These are phyloP conservation scores for Zizania palustris DNA, from an alignment of 202 grass and related monocot species.

Conservation along the genomic window DNA sequence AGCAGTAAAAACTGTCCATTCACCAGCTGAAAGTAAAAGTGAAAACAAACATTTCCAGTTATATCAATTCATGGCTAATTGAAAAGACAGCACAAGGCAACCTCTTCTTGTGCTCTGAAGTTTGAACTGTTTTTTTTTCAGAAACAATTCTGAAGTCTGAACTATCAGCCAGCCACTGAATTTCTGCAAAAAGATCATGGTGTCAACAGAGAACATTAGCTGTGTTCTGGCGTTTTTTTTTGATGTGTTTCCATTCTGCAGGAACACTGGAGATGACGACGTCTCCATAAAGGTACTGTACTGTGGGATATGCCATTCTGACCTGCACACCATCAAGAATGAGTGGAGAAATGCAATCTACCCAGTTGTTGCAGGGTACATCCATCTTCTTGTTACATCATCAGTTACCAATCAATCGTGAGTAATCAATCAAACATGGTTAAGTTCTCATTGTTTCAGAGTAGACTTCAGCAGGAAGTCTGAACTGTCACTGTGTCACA, in stretches of 20 bases:
- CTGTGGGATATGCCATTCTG: constrained; percentile 92
- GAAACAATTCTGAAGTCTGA: neutral
- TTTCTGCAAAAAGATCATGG: neutral
- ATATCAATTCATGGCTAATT: neutral
- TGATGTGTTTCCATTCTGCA: constrained; percentile 35
- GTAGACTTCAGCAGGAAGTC: neutral
- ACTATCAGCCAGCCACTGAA: neutral
- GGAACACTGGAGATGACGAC: constrained; percentile 74
- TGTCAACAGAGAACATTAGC: neutral
- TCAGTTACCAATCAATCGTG: neutral
- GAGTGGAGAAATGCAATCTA: constrained; percentile 69
- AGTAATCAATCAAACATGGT: neutral
- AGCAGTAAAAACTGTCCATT: too few relatives aligned
- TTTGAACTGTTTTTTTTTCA: neutral
- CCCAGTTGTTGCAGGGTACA: constrained; percentile 73
- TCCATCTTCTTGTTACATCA: neutral
- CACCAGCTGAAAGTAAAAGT: neutral
- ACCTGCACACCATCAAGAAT: constrained; percentile 78
- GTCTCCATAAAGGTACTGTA: constrained; percentile 81
- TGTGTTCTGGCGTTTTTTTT: neutral
- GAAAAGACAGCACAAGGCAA: too few relatives aligned
- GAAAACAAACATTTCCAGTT: neutral
- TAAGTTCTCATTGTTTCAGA: neutral
- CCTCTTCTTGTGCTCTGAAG: neutral
- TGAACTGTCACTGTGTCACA: neutral